Base-by-base conservation (phyloP, 495 filamentous ascomycete species). In the Penicillium cataractarum region DNA sequence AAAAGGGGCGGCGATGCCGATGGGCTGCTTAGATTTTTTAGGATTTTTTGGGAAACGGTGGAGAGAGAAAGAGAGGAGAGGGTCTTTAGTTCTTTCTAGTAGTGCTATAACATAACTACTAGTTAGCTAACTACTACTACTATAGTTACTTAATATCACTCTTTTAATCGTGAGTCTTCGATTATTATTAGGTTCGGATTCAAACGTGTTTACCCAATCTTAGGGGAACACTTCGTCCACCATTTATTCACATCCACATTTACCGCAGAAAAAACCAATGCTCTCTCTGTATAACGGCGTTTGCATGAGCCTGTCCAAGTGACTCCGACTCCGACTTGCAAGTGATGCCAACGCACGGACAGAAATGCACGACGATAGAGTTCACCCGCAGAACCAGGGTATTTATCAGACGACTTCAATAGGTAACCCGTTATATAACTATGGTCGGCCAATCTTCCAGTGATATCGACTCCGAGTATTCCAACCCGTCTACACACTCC, bases 1-100 rank as follows among this genome's bases (percentile, higher is more conserved):
- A 40, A 71, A 69, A 69, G 68, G 66, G 66, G 68, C 68, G 58
- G 67, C 53, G 55, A 67, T 65, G 58, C 58, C 39, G 64, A 42
- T 37, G 26, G n/a, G 31, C 24, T 53, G 46, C 33, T 53, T 57
- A 27, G 48, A 59, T 59, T 55, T 55, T 62, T 57, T 35, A 17
- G 54, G 53, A 51, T 5, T 54, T 33, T 32, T n/a, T 35, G 29
- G 51, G 51, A 15, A 9, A 33, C 10, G 19, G 51, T 53, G 27
- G 51, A 52, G 49, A 52, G 49, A 32, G 24, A 1, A 9, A 31
- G 15, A 52, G 7, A 31, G 51, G n/a, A n/a, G n/a, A n/a, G 22
- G 15, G 42, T 49, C 8, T 58, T n/a, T 61, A 17, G n/a, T 21
- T 48, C 44, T 48, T 1, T 26, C 24, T n/a, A 13, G 9, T 48